These are phyloP conservation scores for Acacia acuminata DNA, from an alignment of 306 rosid genomes.

Conservation along the genomic window DNA sequence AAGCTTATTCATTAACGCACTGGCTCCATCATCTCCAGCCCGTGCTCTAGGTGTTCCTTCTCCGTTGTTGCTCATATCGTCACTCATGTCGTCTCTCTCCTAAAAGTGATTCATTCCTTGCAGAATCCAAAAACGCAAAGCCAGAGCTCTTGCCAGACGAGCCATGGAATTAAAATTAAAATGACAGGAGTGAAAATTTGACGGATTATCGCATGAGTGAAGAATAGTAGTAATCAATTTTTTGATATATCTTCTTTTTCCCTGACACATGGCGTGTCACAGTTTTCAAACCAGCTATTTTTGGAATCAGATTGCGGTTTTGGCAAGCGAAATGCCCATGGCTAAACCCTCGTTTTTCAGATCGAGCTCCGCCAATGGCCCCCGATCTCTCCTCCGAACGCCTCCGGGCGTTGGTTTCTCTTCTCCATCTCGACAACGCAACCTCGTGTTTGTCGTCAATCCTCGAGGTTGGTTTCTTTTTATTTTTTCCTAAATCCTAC, in stretches of 20 bases:
- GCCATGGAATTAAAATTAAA: background rate
- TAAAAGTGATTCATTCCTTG: background rate
- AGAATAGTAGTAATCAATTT: no score
- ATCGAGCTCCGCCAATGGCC: constrained; percentile 64
- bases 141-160: background rate
- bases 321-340: constrained; percentile 48
- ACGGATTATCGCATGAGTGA: background rate
- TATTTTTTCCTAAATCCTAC: background rate
- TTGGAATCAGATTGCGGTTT: constrained; percentile 50
- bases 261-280: constrained; percentile 9
- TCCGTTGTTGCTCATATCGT: background rate
- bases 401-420: constrained; percentile 46
- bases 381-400: constrained; percentile 53
- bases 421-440: constrained; percentile 57
- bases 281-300: background rate
- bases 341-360: constrained; percentile 51
- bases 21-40: no score
- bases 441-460: constrained; percentile 92
- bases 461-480: constrained; percentile 56
- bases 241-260: background rate
- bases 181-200: background rate
- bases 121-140: background rate
- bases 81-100: background rate
- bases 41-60: background rate
- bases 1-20: no score